phyloP scores from a whole-genome alignment of 805 yeast species.

The Wickerhamomyces mucosus region DNA sequence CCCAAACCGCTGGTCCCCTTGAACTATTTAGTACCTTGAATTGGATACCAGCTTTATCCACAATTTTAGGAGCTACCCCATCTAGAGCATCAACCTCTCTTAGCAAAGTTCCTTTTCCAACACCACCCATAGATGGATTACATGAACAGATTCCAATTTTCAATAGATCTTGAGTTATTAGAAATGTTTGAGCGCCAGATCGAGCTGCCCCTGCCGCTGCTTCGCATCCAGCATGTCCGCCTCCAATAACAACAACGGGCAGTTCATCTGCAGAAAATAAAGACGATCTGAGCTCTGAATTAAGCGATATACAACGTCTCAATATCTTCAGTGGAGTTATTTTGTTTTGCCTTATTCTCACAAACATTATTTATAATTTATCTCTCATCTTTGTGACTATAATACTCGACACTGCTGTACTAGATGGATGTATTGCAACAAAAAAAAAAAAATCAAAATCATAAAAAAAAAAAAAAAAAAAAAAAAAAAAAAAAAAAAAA shows the following conservation, averaged over 20 bases:
- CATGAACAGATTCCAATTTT: conserved; percentile 94
- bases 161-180: conserved; percentile 65
- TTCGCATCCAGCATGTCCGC: conserved; percentile 98
- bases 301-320: no score
- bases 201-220: conserved; percentile 94
- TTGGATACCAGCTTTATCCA: conserved; percentile 89
- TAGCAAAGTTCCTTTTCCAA: conserved; percentile 90
- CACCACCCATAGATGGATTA: conserved; percentile 97
- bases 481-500: no score
- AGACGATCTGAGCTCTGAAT: conserved; percentile 12
- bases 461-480: no score
- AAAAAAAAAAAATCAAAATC: no score
- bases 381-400: no score
- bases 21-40: conserved; percentile 79
- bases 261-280: conserved; percentile 11
- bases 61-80: conserved; percentile 80
- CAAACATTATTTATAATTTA: no score
- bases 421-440: no score
- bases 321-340: no score
- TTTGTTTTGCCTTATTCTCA: background rate
- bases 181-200: conserved; percentile 57
- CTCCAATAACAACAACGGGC: conserved; percentile 88
- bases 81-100: conserved; percentile 95
- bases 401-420: no score
- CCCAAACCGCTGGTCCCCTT: conserved; percentile 96